A percentile compares a stretch with the other conserved stretches of the same genome.
These are phyloP conservation scores for Phalaenopsis hybrid DNA, from an alignment of 116 monocot species.

Conservation along the genomic window DNA sequence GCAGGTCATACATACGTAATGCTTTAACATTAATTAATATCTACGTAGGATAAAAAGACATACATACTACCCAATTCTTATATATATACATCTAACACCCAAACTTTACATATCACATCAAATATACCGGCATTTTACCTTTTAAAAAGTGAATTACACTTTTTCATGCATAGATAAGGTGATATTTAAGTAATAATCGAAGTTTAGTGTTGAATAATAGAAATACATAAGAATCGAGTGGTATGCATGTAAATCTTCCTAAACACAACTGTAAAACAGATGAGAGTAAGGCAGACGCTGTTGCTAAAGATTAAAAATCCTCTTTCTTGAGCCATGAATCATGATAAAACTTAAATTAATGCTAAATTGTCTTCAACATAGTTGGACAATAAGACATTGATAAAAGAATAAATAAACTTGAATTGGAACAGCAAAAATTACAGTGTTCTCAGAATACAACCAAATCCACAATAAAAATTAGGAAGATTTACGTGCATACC, in stretches of 20 bases:
- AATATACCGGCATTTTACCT: too few relatives aligned
- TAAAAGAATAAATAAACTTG: neutral
- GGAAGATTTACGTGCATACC: too few relatives aligned
- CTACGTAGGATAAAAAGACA: too few relatives aligned
- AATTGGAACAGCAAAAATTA: neutral
- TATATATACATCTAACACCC: too few relatives aligned
- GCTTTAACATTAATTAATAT: too few relatives aligned
- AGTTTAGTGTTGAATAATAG: too few relatives aligned
- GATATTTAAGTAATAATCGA: too few relatives aligned
- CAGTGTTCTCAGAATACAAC: neutral
- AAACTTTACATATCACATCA: too few relatives aligned
- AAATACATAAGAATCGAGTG: too few relatives aligned
- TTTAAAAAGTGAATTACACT: too few relatives aligned
- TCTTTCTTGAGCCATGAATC: neutral
- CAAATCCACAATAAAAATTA: neutral
- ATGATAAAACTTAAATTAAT: neutral
- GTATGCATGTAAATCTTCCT: neutral
- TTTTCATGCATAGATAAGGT: too few relatives aligned
- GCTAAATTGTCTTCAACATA: neutral
- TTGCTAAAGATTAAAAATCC: neutral
- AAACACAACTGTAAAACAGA: neutral
- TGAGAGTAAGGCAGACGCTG: neutral
- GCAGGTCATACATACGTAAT: neutral
- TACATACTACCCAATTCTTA: too few relatives aligned
- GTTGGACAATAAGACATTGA: neutral